These are phyloP conservation scores for Wickerhamomyces rabaulensis DNA, from an alignment of 805 yeast genomes.

Conservation along the genomic window DNA sequence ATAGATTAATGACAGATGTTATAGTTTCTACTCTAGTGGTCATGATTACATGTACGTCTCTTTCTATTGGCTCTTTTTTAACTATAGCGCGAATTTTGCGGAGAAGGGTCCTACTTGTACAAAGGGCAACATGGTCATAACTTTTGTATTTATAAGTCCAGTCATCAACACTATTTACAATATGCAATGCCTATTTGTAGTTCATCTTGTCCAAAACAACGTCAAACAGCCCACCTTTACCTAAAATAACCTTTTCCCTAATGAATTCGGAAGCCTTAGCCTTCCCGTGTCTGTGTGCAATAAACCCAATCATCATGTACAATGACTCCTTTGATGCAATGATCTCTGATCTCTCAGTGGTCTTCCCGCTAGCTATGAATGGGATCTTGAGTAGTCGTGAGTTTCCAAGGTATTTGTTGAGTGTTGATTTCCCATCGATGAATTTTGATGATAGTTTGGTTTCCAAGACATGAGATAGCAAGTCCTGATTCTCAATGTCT, in stretches of 20 bases:
- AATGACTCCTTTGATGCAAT: constrained; percentile 9
- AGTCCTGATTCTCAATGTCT: not conserved
- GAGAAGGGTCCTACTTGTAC: too few relatives aligned
- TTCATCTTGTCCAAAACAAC: constrained; percentile 9
- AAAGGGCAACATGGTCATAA: not conserved
- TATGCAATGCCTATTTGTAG: not conserved
- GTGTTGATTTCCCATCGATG: not conserved
- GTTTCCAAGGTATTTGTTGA: constrained; percentile 1
- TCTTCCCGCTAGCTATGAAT: not conserved
- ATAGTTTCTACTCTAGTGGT: not conserved
- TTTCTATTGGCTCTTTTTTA: too few relatives aligned
- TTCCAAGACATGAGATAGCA: not conserved
- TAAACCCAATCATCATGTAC: constrained; percentile 22
- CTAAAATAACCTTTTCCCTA: constrained; percentile 12
- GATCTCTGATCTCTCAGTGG: not conserved
- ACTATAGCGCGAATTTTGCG: too few relatives aligned
- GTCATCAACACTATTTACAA: not conserved
- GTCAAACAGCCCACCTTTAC: constrained; percentile 16
- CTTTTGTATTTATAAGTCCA: not conserved
- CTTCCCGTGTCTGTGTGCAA: constrained; percentile 16
- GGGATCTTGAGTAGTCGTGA: not conserved
- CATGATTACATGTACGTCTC: not conserved
- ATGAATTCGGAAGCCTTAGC: constrained; percentile 17
- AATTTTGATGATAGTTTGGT: constrained; percentile 2
- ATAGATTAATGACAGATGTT: constrained; percentile 22